Percentiles rank a stretch among this genome's conserved stretches.
These are phyloP conservation scores for Conidiobolus incongruus DNA, from an alignment of 371 early-diverging fungal species.

Conservation along the genomic window DNA sequence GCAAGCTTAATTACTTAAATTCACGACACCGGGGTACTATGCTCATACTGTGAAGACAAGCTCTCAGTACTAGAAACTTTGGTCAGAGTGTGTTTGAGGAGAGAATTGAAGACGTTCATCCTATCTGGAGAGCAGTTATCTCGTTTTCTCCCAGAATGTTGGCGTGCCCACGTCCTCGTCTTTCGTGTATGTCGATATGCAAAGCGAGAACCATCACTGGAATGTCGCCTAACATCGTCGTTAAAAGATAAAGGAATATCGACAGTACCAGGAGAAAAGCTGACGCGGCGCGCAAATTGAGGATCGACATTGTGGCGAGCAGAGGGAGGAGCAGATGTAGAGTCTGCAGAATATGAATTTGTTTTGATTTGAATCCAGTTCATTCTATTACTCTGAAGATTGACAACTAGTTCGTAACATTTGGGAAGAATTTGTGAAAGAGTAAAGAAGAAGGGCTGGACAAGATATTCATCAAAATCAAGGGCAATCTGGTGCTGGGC, in stretches of 20 bases:
- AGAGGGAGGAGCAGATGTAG: too few species aligned
- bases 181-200: constrained; percentile 12
- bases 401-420: neutral
- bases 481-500: constrained; percentile 53
- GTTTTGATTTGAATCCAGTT: neutral
- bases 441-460: constrained; percentile 60
- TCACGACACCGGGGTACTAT: too few species aligned
- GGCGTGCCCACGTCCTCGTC: constrained; percentile 17
- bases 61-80: neutral
- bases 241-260: neutral
- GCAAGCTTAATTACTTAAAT: too few species aligned
- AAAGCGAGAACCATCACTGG: neutral
- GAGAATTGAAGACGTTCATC: neutral
- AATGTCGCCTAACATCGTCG: neutral
- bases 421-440: constrained; percentile 48
- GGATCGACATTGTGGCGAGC: neutral
- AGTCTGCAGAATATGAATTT: neutral
- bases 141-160: constrained; percentile 16
- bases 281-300: neutral
- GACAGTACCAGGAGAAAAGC: constrained; percentile 3
- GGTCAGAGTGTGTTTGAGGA: neutral
- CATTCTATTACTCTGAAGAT: neutral
- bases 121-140: neutral
- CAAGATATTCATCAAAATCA: constrained; percentile 66
- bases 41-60: too few species aligned